Evolutionary conservation across 371 early-diverging fungal genomes (phyloP).

Genomic region (Pancytospora philotis): DNA sequence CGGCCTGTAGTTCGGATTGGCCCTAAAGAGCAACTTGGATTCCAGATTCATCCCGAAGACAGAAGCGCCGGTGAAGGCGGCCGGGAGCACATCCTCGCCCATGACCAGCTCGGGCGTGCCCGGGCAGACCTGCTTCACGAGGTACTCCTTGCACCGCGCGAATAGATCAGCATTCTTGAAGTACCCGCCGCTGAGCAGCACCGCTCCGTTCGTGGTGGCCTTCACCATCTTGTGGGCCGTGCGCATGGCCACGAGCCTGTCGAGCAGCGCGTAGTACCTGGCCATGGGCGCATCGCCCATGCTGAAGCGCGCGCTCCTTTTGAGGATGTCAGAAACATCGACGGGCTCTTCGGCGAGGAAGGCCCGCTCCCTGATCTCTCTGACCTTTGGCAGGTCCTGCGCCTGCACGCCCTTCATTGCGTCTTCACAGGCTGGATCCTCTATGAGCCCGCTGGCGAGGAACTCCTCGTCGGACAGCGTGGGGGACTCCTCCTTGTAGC

Average conservation of each 20-base stretch:
- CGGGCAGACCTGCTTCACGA: background rate
- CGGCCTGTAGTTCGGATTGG: background rate
- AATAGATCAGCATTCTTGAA: background rate
- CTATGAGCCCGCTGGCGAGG: background rate
- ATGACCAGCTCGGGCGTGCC: background rate
- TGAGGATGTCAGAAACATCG: background rate
- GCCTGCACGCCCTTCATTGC: too few species aligned
- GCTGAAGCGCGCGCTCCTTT: background rate
- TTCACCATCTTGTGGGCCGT: background rate
- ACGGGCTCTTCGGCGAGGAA: background rate
- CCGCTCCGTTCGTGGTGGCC: background rate
- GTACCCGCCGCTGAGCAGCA: background rate
- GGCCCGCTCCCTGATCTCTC: background rate
- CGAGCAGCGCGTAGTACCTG: background rate
- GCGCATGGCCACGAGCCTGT: background rate
- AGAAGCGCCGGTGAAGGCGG: slow-evolving; percentile 1
- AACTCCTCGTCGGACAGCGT: background rate
- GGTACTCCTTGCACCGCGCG: background rate
- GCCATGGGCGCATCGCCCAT: background rate
- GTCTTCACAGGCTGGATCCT: too few species aligned
- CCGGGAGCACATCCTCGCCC: background rate
- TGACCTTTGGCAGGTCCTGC: too few species aligned
- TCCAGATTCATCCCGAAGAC: slow-evolving; percentile 8
- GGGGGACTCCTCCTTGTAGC: background rate
- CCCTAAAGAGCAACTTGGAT: background rate